These are phyloP conservation scores for Groenewaldozyma tartarivorans DNA, from an alignment of 805 yeast species.

Conservation along the genomic window DNA sequence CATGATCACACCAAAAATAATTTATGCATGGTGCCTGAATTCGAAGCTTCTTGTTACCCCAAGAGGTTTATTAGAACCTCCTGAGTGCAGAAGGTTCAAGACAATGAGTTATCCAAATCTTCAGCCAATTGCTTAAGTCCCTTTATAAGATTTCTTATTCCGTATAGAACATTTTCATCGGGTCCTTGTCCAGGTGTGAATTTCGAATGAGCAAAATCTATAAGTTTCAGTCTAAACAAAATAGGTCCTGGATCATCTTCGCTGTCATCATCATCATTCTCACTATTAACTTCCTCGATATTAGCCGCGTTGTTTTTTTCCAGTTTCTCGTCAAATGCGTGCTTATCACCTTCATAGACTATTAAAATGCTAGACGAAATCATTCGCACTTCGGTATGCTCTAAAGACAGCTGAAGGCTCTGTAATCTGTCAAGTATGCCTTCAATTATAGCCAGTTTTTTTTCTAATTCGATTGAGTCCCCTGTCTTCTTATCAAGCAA, in stretches of 20 bases:
- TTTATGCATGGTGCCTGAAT: no score
- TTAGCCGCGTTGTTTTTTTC: constrained; percentile 24
- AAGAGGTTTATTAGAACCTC: no score
- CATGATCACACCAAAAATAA: no score
- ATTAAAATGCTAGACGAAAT: constrained; percentile 66
- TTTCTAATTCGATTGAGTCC: constrained; percentile 8
- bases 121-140: constrained; percentile 9
- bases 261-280: constrained; percentile 14
- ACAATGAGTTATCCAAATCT: no score
- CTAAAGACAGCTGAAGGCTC: constrained; percentile 53
- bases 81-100: no score
- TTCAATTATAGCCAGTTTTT: constrained; percentile 23
- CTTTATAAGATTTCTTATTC: constrained; percentile 54
- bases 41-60: no score
- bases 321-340: constrained; percentile 40
- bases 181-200: constrained; percentile 52
- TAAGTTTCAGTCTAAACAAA: constrained; percentile 53
- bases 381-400: constrained; percentile 53
- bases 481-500: constrained; percentile 5
- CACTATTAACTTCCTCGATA: constrained; percentile 20
- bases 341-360: constrained; percentile 58
- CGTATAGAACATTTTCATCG: constrained; percentile 63
- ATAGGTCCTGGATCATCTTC: constrained; percentile 23
- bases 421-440: constrained; percentile 53
- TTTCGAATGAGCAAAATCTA: constrained; percentile 87